Conservation (phyloP, 1,284 basidiomycete genomes). For the Meripilus lineatus region DNA sequence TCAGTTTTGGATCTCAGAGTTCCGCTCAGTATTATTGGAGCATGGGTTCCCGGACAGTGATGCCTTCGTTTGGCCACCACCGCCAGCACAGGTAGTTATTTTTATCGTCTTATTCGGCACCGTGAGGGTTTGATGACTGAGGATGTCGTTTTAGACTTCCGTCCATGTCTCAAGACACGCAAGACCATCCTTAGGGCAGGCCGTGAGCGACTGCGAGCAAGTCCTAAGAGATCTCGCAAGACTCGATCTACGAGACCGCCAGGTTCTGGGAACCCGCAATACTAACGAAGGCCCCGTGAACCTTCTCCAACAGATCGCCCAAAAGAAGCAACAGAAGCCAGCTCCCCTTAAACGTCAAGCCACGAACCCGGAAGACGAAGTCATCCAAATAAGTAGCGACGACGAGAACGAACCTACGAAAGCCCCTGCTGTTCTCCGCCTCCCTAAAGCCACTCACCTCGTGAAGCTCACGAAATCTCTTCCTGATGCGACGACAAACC, state of each 20-base stretch:
- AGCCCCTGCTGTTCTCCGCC: slow-evolving; percentile 29
- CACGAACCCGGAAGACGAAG: slow-evolving; percentile 29
- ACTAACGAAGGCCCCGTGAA: slow-evolving; percentile 16
- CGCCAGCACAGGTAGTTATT: slow-evolving; percentile 26
- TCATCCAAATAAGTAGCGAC: slow-evolving; percentile 46
- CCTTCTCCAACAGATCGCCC: slow-evolving; percentile 10
- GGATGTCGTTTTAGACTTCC: slow-evolving; percentile 15
- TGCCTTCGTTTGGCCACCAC: slow-evolving; percentile 68
- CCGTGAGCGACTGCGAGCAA: slow-evolving; percentile 39
- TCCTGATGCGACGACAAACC: slow-evolving; percentile 48
- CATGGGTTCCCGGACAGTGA: slow-evolving; percentile 53
- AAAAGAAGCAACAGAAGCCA: slow-evolving; percentile 6
- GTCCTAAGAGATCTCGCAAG: slow-evolving; percentile 55
- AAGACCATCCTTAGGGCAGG: slow-evolving; percentile 10
- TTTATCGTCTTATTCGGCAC: background rate
- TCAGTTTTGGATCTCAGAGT: slow-evolving; percentile 52
- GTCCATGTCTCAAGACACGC: slow-evolving; percentile 16
- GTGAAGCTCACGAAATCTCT: slow-evolving; percentile 39
- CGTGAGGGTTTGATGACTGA: background rate
- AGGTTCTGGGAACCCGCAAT: slow-evolving; percentile 40
- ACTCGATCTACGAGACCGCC: slow-evolving; percentile 47
- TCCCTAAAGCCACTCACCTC: slow-evolving; percentile 51
- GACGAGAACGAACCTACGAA: slow-evolving; percentile 32
- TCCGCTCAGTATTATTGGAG: slow-evolving; percentile 52
- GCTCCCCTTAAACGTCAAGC: slow-evolving; percentile 17